Percentiles rank a stretch among this genome's conserved stretches.
Evolutionary conservation across 768 basidiomycete species (phyloP).

Genomic region (Tricholoma sp.): DNA sequence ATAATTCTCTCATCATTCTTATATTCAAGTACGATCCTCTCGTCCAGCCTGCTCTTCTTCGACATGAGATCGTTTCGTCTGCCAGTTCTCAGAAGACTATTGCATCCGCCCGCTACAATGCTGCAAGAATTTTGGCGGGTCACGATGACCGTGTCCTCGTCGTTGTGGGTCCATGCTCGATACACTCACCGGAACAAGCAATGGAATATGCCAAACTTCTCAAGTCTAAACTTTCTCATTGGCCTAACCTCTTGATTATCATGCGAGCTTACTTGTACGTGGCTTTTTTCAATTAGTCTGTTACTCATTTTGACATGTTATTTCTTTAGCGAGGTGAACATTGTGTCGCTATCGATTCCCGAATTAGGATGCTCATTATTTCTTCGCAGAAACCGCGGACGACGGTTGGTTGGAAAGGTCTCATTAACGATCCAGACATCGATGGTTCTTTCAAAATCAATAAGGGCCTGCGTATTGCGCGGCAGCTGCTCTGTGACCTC

Average conservation of each 20-base stretch:
- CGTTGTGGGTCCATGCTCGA: constrained; percentile 93
- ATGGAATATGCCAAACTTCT: constrained; percentile 74
- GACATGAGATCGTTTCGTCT: constrained; percentile 77
- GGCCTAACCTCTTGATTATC: constrained; percentile 79
- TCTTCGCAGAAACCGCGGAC: constrained; percentile 82
- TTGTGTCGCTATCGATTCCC: not conserved
- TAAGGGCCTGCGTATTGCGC: constrained; percentile 86
- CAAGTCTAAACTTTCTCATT: constrained; percentile 58
- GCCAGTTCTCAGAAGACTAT: constrained; percentile 67
- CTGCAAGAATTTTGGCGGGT: constrained; percentile 77
- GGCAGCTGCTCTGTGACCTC: constrained; percentile 88
- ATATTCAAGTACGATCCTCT: constrained; percentile 86
- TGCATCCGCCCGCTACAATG: constrained; percentile 69
- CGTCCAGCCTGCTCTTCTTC: constrained; percentile 85
- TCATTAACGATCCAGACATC: constrained; percentile 92
- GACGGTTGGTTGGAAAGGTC: constrained; percentile 97
- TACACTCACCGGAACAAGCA: constrained; percentile 85
- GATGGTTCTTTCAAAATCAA: constrained; percentile 95
- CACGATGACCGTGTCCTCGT: constrained; percentile 84
- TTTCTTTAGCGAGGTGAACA: constrained; percentile 29
- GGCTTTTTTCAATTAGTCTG: not conserved
- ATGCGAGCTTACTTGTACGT: constrained; percentile 98
- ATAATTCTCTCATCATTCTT: constrained; percentile 5
- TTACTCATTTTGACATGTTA: constrained; percentile 1
- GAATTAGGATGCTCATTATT: constrained; percentile 8